Evolutionary conservation across 306 rosid genomes (phyloP).

Genomic region (Quercus robur): DNA sequence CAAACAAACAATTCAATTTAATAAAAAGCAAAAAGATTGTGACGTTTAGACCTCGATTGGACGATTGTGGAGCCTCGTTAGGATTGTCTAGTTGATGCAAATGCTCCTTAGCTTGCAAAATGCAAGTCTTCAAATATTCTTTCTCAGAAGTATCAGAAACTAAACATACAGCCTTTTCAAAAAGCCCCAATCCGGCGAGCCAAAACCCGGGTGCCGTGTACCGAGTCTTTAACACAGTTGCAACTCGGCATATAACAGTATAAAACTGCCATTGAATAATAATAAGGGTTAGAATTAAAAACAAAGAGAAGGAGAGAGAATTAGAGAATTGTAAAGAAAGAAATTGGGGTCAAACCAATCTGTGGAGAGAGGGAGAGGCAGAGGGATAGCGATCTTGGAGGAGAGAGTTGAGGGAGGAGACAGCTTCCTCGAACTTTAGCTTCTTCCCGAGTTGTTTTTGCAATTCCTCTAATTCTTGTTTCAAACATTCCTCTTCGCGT

Average conservation of each 20-base stretch:
- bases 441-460: slow-evolving; percentile 71
- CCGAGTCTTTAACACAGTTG: slow-evolving; percentile 78
- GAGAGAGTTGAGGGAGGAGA: slow-evolving; percentile 54
- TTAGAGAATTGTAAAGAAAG: not conserved
- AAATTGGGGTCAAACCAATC: slow-evolving; percentile 36
- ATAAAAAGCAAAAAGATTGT: not conserved
- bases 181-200: slow-evolving; percentile 74
- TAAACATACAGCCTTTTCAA: slow-evolving; percentile 53
- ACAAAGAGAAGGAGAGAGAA: not conserved
- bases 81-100: slow-evolving; percentile 58
- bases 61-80: slow-evolving; percentile 27
- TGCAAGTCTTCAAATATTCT: slow-evolving; percentile 49
- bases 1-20: not conserved
- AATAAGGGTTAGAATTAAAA: not conserved
- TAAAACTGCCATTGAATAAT: slow-evolving; percentile 40
- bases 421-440: slow-evolving; percentile 66
- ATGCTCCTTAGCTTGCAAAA: slow-evolving; percentile 64
- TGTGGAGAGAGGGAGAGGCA: slow-evolving; percentile 68
- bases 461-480: slow-evolving; percentile 60
- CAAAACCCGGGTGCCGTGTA: slow-evolving; percentile 87
- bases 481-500: slow-evolving; percentile 43
- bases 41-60: slow-evolving; percentile 43
- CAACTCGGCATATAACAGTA: slow-evolving; percentile 67
- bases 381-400: slow-evolving; percentile 46
- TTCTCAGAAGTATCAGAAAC: slow-evolving; percentile 60